Conservation (phyloP, 169 alveolate genomes). For the Eimeria zaria region DNA sequence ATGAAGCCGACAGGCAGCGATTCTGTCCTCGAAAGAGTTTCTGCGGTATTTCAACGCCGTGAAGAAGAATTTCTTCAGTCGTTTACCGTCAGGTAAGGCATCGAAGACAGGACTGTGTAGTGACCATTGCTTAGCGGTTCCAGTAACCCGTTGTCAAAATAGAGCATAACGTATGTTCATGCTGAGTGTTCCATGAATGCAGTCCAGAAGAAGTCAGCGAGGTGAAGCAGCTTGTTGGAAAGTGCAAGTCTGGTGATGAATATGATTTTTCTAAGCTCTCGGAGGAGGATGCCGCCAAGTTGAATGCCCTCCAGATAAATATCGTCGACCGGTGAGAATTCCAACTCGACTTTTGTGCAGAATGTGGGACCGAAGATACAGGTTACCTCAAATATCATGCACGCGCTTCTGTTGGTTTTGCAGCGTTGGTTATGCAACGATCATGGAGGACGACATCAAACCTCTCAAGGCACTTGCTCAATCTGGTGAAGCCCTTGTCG, state of each 20-base stretch:
- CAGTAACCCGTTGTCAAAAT: background rate
- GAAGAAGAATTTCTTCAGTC: slow-evolving; percentile 81
- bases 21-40: slow-evolving; percentile 76
- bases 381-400: background rate
- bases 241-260: slow-evolving; percentile 63
- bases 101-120: background rate
- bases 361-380: background rate
- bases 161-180: background rate
- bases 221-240: slow-evolving; percentile 50
- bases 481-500: slow-evolving; percentile 56
- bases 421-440: slow-evolving; percentile 79
- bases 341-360: background rate
- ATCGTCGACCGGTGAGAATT: slow-evolving; percentile 49
- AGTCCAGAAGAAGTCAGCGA: slow-evolving; percentile 80
- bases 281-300: slow-evolving; percentile 37
- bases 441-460: slow-evolving; percentile 53
- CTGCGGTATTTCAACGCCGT: slow-evolving; percentile 84
- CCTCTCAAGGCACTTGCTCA: slow-evolving; percentile 52
- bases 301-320: slow-evolving; percentile 26
- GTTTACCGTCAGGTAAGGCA: slow-evolving; percentile 84
- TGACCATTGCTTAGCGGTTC: background rate
- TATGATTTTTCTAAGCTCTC: slow-evolving; percentile 72
- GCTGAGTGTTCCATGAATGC: background rate
- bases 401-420: background rate
- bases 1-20: slow-evolving; percentile 49